phyloP scores from a whole-genome alignment of 2,329 filamentous ascomycete species.

The Colletotrichum sp. region DNA sequence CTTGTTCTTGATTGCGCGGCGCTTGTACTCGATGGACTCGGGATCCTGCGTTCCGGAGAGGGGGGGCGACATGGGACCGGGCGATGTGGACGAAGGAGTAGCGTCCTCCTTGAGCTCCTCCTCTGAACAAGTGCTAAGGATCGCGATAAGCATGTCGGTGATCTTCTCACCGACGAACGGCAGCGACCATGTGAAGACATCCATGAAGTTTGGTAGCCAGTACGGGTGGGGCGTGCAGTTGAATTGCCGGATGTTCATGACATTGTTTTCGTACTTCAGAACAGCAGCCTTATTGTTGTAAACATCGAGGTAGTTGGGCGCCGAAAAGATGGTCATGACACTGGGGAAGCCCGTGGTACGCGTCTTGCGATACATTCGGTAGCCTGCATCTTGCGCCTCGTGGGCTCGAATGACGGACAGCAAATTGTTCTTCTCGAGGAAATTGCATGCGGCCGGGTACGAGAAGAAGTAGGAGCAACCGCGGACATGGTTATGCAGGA shows the following conservation, averaged over 20 bases:
- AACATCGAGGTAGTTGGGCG: conserved; percentile 97
- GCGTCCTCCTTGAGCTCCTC: conserved; percentile 94
- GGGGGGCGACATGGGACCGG: conserved; percentile 78
- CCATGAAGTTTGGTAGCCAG: conserved; percentile 99
- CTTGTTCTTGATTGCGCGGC: conserved; percentile 99
- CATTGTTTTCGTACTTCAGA: conserved; percentile 99
- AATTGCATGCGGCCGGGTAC: conserved; percentile 94
- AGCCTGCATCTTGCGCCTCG: conserved; percentile 97
- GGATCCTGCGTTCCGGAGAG: conserved; percentile 66
- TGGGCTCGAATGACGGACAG: conserved; percentile 97
- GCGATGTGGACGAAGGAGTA: conserved; percentile 72
- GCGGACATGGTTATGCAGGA: conserved; percentile 96
- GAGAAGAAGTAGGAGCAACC: conserved; percentile 99
- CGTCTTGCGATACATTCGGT: conserved; percentile 99
- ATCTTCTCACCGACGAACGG: conserved; percentile 99
- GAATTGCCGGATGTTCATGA: conserved; percentile 99
- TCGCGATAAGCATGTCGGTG: conserved; percentile 98
- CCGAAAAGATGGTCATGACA: conserved; percentile 99
- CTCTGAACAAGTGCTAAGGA: conserved; percentile 98
- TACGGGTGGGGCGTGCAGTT: conserved; percentile 99
- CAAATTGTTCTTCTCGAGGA: conserved; percentile 98
- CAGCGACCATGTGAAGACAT: conserved; percentile 99
- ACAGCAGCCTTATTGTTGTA: conserved; percentile 99
- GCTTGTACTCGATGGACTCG: conserved; percentile 91
- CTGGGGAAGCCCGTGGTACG: conserved; percentile 97